A percentile compares a stretch with the other conserved stretches of the same genome.
Conservation (phyloP, 495 filamentous ascomycete genomes). For the Penicillium steckii region DNA sequence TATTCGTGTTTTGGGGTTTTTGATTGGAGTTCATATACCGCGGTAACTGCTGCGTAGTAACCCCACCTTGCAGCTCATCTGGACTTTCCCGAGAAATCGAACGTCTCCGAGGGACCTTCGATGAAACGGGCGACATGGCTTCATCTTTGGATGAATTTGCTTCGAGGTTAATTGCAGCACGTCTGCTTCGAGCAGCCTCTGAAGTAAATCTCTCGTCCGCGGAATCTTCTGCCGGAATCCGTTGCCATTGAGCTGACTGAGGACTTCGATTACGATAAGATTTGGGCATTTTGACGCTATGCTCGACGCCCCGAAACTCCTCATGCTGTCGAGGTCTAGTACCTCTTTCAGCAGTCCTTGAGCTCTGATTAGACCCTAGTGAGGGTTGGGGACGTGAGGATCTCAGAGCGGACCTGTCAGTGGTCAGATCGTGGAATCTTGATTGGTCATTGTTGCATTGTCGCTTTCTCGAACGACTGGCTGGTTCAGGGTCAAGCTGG, state of each 20-base stretch:
- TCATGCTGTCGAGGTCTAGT: not conserved
- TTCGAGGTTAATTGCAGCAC: slow-evolving; percentile 2
- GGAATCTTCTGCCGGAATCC: slow-evolving; percentile 8
- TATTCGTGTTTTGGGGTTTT: not conserved
- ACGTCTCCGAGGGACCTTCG: not conserved
- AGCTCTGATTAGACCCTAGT: slow-evolving; percentile 19
- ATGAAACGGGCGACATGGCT: not conserved
- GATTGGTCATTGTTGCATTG: slow-evolving; percentile 23
- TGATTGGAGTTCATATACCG: slow-evolving; percentile 6
- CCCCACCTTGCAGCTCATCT: slow-evolving; percentile 45
- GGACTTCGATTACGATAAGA: not conserved
- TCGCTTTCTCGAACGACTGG: slow-evolving; percentile 30
- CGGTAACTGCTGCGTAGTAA: slow-evolving; percentile 28
- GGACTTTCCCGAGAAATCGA: slow-evolving; percentile 34
- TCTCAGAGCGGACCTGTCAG: slow-evolving; percentile 10
- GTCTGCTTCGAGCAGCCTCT: slow-evolving; percentile 29
- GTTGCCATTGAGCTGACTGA: slow-evolving; percentile 1
- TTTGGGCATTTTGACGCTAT: slow-evolving; percentile 1
- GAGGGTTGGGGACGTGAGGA: slow-evolving; percentile 13
- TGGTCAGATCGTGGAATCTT: slow-evolving; percentile 6
- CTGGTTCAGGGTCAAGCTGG: slow-evolving; percentile 16
- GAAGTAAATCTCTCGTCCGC: slow-evolving; percentile 26
- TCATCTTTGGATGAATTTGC: not conserved
- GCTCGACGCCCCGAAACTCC: slow-evolving; percentile 27
- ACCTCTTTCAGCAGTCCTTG: slow-evolving; percentile 14